Evolutionary conservation across 257 asterid species (phyloP), one percentile per base, ranked within the genome.

Genomic region (Solanum infundibuliforme): DNA sequence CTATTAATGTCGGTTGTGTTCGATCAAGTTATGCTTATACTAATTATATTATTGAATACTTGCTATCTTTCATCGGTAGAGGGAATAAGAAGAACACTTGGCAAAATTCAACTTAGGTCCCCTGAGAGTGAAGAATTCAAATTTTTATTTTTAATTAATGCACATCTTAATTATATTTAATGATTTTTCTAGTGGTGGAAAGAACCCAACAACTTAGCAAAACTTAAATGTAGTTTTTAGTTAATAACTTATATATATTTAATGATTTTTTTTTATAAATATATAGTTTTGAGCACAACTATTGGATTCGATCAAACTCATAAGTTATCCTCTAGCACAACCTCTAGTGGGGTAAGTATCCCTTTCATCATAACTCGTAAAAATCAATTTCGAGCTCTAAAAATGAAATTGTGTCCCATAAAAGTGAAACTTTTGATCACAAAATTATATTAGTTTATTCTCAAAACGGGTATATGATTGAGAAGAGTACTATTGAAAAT

Each of bases 251-350:
- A 2, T 18, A 52, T 52, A 52, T 6, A 52, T 52, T 52, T 52
- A 52, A 2, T 52, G n/a, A 52, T 4, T 46, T 52, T 18, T 16
- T 52, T 52, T 52, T 1, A 52, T 0, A 52, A 52, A 52, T 52
- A 52, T 6, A 52, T 52, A 52, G 23, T 52, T 52, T 52, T 6
- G n/a, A 52, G 2, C n/a, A 52, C 4, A 52, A 0, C 0, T 18
- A 52, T 0, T 52, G n/a, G 0, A 52, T 52, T 52, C 10, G n/a
- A 52, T 6, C n/a, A 52, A 52, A 52, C 8, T 52, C 3, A 20
- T 16, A 52, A 52, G n/a, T 52, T 18, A 52, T 52, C n/a, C 62
- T 52, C 60, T 16, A 16, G 0, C n/a, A 52, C 62, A 52, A 52
- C 7, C n/a, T 18, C 62, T 52, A 52, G 23, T 52, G n/a, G 62